These are phyloP conservation scores for Candida gigantensis DNA, from an alignment of 1,139 yeast genomes.

Conservation along the genomic window DNA sequence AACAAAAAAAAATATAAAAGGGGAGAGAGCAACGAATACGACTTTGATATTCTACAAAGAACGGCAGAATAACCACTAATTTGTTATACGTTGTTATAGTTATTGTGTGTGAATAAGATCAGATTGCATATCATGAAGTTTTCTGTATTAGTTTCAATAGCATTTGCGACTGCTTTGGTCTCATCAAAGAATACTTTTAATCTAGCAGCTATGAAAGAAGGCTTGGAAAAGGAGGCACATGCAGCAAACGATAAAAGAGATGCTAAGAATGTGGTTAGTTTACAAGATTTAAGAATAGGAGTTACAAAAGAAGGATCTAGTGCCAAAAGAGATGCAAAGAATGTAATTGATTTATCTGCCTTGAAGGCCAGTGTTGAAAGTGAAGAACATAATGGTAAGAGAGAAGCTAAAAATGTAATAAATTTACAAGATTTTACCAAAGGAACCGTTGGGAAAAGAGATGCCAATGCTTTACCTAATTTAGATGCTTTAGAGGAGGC, in stretches of 20 bases:
- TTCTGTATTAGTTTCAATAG: neutral
- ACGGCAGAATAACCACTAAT: too few species aligned
- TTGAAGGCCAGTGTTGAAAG: conserved; percentile 7
- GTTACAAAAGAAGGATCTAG: conserved; percentile 11
- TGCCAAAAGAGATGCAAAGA: conserved; percentile 21
- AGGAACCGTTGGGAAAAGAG: neutral
- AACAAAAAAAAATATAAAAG: too few species aligned
- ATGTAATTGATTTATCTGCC: conserved; percentile 13
- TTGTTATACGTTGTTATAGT: too few species aligned
- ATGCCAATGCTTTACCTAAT: conserved; percentile 22
- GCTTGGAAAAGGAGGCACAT: neutral
- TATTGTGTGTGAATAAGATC: too few species aligned
- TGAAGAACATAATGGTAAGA: conserved; percentile 2
- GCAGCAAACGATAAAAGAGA: conserved; percentile 18
- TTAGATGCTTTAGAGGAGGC: conserved; percentile 13
- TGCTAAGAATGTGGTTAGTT: conserved; percentile 21
- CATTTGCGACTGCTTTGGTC: neutral
- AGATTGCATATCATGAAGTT: too few species aligned
- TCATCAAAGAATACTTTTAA: neutral
- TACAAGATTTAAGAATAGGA: conserved; percentile 7
- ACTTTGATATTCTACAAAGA: too few species aligned
- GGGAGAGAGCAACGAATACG: too few species aligned
- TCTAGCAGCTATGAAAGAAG: conserved; percentile 1
- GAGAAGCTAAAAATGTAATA: conserved; percentile 6
- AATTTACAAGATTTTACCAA: conserved; percentile 1